Conservation (phyloP, 108 stramenopile genomes). For the Skeletonema potamos region DNA sequence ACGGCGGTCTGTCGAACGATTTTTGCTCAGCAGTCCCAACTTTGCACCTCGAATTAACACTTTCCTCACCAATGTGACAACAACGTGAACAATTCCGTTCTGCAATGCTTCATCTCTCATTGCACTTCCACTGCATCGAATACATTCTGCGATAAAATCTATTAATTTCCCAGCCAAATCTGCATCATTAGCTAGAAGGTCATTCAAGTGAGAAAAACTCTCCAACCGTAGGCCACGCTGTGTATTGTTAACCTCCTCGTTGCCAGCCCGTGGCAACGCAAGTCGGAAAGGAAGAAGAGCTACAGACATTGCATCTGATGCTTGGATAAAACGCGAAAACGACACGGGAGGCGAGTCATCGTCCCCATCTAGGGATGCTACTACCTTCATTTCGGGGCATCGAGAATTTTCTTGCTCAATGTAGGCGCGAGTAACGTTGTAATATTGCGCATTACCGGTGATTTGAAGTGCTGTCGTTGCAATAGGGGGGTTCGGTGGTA, state of each 20-base stretch:
- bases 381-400: constrained; percentile 25
- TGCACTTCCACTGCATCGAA: constrained; percentile 67
- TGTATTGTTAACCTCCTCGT: constrained; percentile 41
- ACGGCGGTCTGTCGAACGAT: neutral
- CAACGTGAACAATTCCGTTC: constrained; percentile 65
- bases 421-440: constrained; percentile 33
- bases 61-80: constrained; percentile 60
- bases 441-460: constrained; percentile 41
- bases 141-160: constrained; percentile 46
- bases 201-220: constrained; percentile 62
- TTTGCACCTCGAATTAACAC: constrained; percentile 68
- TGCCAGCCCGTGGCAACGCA: constrained; percentile 64
- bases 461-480: constrained; percentile 38
- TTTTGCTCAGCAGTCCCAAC: constrained; percentile 25
- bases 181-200: constrained; percentile 54
- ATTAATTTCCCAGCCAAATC: constrained; percentile 58
- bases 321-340: constrained; percentile 35
- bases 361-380: constrained; percentile 46
- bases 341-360: constrained; percentile 30
- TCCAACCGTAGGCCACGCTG: constrained; percentile 50
- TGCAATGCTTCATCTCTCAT: constrained; percentile 80
- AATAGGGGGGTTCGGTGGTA: constrained; percentile 36
- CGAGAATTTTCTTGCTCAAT: constrained; percentile 34
- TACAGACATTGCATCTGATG: constrained; percentile 28
- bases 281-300: constrained; percentile 76